Conservation (phyloP, 164 flowering plant genomes). For the Chimonanthus salicifolius region DNA sequence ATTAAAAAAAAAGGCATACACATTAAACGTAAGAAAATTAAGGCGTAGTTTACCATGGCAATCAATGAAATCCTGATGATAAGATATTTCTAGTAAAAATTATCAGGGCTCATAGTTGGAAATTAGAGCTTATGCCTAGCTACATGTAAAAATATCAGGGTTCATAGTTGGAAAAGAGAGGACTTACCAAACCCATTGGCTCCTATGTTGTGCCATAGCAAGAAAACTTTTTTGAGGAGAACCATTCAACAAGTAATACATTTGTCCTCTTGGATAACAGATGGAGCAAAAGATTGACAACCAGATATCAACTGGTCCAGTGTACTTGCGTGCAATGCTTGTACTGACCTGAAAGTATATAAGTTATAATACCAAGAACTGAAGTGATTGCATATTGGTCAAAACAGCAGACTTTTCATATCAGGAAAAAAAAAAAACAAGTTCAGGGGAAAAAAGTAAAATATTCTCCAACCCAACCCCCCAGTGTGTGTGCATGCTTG, state of each 20-base stretch:
- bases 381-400: neutral
- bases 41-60: neutral
- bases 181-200: slow-evolving; percentile 93
- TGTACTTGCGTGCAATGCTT: slow-evolving; percentile 73
- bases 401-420: neutral
- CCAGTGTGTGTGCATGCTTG: too few relatives aligned
- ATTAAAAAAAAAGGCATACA: neutral
- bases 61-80: neutral
- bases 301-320: slow-evolving; percentile 87
- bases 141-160: too few relatives aligned
- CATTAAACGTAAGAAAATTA: neutral
- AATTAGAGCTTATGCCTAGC: too few relatives aligned
- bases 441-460: neutral
- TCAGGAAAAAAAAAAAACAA: neutral
- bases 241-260: slow-evolving; percentile 53
- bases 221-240: slow-evolving; percentile 51
- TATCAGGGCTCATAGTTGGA: neutral
- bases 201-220: slow-evolving; percentile 84
- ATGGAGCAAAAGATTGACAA: slow-evolving; percentile 38
- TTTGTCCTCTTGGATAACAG: slow-evolving; percentile 16
- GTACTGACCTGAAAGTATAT: slow-evolving; percentile 57
- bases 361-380: neutral
- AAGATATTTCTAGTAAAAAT: neutral
- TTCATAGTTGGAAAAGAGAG: neutral
- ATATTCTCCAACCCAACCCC: too few relatives aligned